A percentile compares a stretch with the other conserved stretches of the same genome.
These are phyloP conservation scores for Xerocomus potaroensis DNA, from an alignment of 768 basidiomycete species.

Conservation along the genomic window DNA sequence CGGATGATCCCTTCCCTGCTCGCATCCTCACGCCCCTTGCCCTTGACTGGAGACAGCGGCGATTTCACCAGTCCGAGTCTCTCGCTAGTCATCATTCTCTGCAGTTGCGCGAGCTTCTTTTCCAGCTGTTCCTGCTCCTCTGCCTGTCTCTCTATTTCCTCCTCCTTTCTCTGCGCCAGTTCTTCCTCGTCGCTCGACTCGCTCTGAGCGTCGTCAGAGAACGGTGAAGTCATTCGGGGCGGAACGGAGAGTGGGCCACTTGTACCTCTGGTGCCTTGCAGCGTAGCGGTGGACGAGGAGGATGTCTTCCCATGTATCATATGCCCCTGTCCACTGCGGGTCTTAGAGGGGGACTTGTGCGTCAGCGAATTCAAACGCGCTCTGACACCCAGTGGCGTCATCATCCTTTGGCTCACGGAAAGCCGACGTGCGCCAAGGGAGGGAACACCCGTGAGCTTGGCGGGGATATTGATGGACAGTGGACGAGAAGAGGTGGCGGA, in stretches of 20 bases:
- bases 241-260: slow-evolving; percentile 21
- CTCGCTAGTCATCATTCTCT: slow-evolving; percentile 71
- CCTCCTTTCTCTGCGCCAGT: slow-evolving; percentile 49
- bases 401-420: slow-evolving; percentile 41
- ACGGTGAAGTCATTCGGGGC: slow-evolving; percentile 44
- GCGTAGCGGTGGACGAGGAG: slow-evolving; percentile 70
- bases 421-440: slow-evolving; percentile 21
- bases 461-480: slow-evolving; percentile 24
- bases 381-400: slow-evolving; percentile 60
- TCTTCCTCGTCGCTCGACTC: slow-evolving; percentile 63
- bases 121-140: slow-evolving; percentile 68
- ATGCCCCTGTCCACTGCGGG: slow-evolving; percentile 10
- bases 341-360: slow-evolving; percentile 43
- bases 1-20: slow-evolving; percentile 33
- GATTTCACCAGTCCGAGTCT: slow-evolving; percentile 61
- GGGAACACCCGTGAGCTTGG: slow-evolving; percentile 6
- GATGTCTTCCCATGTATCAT: slow-evolving; percentile 40
- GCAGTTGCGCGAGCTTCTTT: slow-evolving; percentile 63
- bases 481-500: slow-evolving; percentile 10
- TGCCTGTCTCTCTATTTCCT: slow-evolving; percentile 61
- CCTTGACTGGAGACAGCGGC: slow-evolving; percentile 32
- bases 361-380: slow-evolving; percentile 69
- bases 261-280: slow-evolving; percentile 45
- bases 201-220: slow-evolving; percentile 47
- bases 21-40: slow-evolving; percentile 27